These are phyloP conservation scores for Penicillium sp. DNA, from an alignment of 2,329 filamentous ascomycete species.

Conservation along the genomic window DNA sequence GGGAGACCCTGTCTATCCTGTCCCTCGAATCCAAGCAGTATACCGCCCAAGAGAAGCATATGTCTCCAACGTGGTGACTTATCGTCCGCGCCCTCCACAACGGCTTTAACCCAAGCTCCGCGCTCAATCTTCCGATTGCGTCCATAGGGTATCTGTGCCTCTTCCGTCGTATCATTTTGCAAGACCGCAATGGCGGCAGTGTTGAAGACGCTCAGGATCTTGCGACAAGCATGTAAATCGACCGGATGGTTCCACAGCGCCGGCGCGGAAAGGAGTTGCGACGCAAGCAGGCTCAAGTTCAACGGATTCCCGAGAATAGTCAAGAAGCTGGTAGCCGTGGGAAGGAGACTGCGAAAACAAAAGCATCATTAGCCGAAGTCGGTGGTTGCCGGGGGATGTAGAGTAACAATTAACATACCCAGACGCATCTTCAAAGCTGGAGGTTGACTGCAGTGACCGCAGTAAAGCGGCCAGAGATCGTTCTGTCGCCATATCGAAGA, in stretches of 20 bases:
- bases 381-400: constrained; percentile 5
- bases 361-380: constrained; percentile 9
- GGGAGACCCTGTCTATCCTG: constrained; percentile 61
- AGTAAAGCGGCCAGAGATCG: constrained; percentile 56
- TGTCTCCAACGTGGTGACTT: constrained; percentile 73
- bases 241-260: constrained; percentile 55
- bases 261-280: constrained; percentile 55
- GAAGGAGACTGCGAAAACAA: constrained; percentile 46
- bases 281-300: constrained; percentile 57
- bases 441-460: constrained; percentile 55
- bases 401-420: constrained; percentile 41
- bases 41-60: constrained; percentile 69
- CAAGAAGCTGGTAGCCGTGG: constrained; percentile 45
- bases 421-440: constrained; percentile 55
- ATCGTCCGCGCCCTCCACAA: constrained; percentile 57
- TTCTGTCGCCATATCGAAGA: constrained; percentile 52
- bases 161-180: constrained; percentile 42
- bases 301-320: constrained; percentile 55
- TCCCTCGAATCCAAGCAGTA: constrained; percentile 70
- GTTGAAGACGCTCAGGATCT: constrained; percentile 58
- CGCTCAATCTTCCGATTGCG: constrained; percentile 50
- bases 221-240: constrained; percentile 52
- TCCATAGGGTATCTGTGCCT: constrained; percentile 31
- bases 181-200: constrained; percentile 53
- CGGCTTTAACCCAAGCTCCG: constrained; percentile 56